These are phyloP conservation scores for Aspergillus fischeri DNA, from an alignment of 2,329 filamentous ascomycete species.

Conservation along the genomic window DNA sequence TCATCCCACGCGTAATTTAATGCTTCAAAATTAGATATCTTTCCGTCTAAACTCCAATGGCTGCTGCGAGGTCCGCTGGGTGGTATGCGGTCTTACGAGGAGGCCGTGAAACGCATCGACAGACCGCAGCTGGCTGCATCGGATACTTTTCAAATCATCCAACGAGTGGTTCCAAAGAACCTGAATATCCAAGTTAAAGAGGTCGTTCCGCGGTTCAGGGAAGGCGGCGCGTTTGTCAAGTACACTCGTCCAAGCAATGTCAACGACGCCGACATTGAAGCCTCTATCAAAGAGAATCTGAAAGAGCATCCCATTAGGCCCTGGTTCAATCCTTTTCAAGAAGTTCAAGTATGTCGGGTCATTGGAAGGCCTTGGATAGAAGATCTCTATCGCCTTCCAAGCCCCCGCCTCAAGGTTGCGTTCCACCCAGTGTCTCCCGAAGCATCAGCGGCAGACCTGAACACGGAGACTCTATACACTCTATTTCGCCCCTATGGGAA, in stretches of 20 bases:
- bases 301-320: slow-evolving; percentile 70
- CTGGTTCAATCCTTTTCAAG: slow-evolving; percentile 81
- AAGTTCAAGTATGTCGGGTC: slow-evolving; percentile 69
- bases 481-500: slow-evolving; percentile 89
- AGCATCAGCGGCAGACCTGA: slow-evolving; percentile 69
- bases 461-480: slow-evolving; percentile 80
- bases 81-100: slow-evolving; percentile 43
- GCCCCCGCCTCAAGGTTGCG: slow-evolving; percentile 71
- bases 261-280: slow-evolving; percentile 54
- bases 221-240: slow-evolving; percentile 92
- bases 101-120: slow-evolving; percentile 50
- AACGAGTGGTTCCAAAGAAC: slow-evolving; percentile 59
- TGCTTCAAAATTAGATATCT: slow-evolving; percentile 59
- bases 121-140: slow-evolving; percentile 50
- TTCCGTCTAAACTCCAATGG: slow-evolving; percentile 72
- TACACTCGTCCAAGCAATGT: slow-evolving; percentile 56
- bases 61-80: slow-evolving; percentile 51
- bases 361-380: slow-evolving; percentile 89
- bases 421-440: slow-evolving; percentile 73
- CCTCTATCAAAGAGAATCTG: slow-evolving; percentile 59
- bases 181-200: slow-evolving; percentile 69
- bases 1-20: background rate
- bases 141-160: slow-evolving; percentile 53
- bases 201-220: slow-evolving; percentile 78
- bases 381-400: slow-evolving; percentile 80